phyloP scores from a whole-genome alignment of 2,329 filamentous ascomycete genomes.

The Colletotrichum tamarilloi region DNA sequence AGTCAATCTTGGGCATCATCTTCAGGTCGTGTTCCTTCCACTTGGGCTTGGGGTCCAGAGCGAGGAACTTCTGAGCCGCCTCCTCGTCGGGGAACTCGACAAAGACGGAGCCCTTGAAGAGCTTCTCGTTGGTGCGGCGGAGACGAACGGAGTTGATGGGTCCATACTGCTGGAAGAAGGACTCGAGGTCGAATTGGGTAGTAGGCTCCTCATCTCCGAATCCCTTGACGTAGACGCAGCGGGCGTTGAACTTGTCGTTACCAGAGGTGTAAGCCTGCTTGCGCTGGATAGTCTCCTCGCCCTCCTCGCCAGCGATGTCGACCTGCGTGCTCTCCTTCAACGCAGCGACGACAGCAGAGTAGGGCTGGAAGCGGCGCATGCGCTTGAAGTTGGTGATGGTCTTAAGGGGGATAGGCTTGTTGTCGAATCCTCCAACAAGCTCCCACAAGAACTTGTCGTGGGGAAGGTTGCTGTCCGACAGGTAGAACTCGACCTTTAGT shows the following conservation, averaged over 20 bases:
- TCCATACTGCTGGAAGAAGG: slow-evolving; percentile 87
- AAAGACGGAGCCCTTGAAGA: slow-evolving; percentile 97
- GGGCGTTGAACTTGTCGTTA: slow-evolving; percentile 74
- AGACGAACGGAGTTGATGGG: slow-evolving; percentile 86
- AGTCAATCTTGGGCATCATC: slow-evolving; percentile 89
- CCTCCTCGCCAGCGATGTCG: slow-evolving; percentile 78
- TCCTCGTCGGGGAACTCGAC: slow-evolving; percentile 90
- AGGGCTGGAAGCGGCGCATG: slow-evolving; percentile 94
- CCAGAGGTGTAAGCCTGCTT: slow-evolving; percentile 74
- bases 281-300: slow-evolving; percentile 78
- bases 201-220: slow-evolving; percentile 87
- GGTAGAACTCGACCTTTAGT: slow-evolving; percentile 90
- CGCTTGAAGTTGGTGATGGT: slow-evolving; percentile 90
- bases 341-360: slow-evolving; percentile 83
- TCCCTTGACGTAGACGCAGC: slow-evolving; percentile 92
- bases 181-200: slow-evolving; percentile 94
- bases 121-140: slow-evolving; percentile 76
- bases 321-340: slow-evolving; percentile 82
- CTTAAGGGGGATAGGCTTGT: slow-evolving; percentile 83
- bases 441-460: slow-evolving; percentile 89
- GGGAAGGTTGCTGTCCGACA: slow-evolving; percentile 89
- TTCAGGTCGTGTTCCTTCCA: slow-evolving; percentile 84
- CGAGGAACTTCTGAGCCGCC: slow-evolving; percentile 82
- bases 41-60: slow-evolving; percentile 81
- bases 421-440: slow-evolving; percentile 80